These are phyloP conservation scores for Fomitopsis pinicola DNA, from an alignment of 1,284 basidiomycete genomes.

Conservation along the genomic window DNA sequence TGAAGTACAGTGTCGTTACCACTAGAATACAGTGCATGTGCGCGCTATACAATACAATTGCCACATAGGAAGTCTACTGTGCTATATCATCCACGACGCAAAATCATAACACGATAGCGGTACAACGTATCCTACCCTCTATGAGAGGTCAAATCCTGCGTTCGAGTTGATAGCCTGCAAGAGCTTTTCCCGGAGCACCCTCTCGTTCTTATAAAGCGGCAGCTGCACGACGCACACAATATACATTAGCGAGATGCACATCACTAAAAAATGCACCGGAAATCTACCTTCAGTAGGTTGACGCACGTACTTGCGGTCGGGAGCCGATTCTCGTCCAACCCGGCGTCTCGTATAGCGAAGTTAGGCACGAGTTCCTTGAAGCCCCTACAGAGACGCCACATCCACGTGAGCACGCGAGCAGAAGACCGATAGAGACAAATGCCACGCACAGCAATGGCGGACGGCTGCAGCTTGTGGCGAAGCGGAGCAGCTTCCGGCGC, in stretches of 20 bases:
- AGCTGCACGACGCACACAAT: constrained; percentile 38
- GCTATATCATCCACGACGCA: neutral
- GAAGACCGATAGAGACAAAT: constrained; percentile 1
- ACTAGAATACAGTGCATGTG: neutral
- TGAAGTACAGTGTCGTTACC: neutral
- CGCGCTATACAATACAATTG: neutral
- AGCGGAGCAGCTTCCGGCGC: constrained; percentile 69
- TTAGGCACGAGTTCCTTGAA: constrained; percentile 86
- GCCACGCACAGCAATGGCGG: constrained; percentile 74
- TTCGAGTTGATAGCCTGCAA: constrained; percentile 81
- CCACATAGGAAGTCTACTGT: neutral
- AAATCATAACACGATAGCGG: neutral
- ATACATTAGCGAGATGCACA: no score
- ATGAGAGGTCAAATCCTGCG: constrained; percentile 89
- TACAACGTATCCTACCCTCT: neutral
- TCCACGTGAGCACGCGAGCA: neutral
- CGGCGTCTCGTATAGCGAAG: constrained; percentile 81
- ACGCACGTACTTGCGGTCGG: constrained; percentile 85
- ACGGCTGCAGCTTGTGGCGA: constrained; percentile 88
- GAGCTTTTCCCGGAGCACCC: constrained; percentile 69
- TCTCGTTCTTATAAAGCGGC: constrained; percentile 63
- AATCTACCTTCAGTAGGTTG: constrained; percentile 74
- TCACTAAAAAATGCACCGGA: no score
- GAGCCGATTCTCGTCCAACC: constrained; percentile 67
- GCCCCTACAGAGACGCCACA: constrained; percentile 44